Evolutionary conservation across 2,329 filamentous ascomycete genomes (phyloP).

Genomic region (Hymenoscyphus fructigenus): DNA sequence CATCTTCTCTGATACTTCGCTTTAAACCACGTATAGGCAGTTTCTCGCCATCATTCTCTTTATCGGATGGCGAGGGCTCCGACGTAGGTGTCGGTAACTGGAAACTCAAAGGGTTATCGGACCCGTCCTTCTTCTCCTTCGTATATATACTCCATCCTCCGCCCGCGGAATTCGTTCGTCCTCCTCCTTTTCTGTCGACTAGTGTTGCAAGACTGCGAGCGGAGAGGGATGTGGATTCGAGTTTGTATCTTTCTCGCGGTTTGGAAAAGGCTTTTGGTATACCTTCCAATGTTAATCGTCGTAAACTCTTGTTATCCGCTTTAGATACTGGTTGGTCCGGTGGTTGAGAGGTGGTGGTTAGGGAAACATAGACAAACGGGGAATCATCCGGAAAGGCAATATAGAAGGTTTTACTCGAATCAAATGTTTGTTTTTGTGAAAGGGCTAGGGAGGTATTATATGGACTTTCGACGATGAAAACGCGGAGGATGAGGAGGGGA

Average conservation of each 20-base stretch:
- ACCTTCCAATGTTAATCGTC: conserved; percentile 71
- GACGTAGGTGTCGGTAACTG: conserved; percentile 35
- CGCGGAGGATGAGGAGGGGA: conserved; percentile 72
- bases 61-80: conserved; percentile 44
- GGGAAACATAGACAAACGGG: conserved; percentile 68
- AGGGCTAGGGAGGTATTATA: conserved; percentile 64
- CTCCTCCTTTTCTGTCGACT: conserved; percentile 66
- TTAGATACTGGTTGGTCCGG: conserved; percentile 39
- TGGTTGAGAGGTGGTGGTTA: conserved; percentile 55
- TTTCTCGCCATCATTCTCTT: conserved; percentile 20
- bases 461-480: conserved; percentile 77
- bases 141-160: conserved; percentile 82
- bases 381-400: conserved; percentile 80
- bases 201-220: conserved; percentile 72
- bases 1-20: conserved; percentile 33
- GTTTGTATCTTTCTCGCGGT: conserved; percentile 67
- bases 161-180: conserved; percentile 67
- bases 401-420: conserved; percentile 71
- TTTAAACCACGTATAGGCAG: conserved; percentile 24
- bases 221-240: conserved; percentile 66
- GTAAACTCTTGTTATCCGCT: conserved; percentile 60
- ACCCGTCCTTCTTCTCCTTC: conserved; percentile 47
- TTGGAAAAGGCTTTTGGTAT: conserved; percentile 80
- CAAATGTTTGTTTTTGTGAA: conserved; percentile 43
- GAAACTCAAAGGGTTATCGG: conserved; percentile 51